phyloP scores from a whole-genome alignment of 106 monocot genomes.

The Acanthochlamys bracteata region DNA sequence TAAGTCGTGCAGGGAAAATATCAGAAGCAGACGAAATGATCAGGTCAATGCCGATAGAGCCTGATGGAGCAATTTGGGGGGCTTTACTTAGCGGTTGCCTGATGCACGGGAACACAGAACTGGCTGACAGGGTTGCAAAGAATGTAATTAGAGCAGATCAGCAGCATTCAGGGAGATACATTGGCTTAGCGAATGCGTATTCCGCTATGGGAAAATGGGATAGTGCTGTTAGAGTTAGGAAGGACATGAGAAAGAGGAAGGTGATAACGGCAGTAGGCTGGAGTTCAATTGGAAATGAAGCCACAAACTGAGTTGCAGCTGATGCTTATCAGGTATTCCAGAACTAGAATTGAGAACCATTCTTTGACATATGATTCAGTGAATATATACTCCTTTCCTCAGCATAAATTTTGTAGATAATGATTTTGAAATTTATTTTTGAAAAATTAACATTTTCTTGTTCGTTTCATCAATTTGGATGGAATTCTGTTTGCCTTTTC shows the following conservation, averaged over 20 bases:
- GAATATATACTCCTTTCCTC: too few species aligned
- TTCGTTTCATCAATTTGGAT: too few species aligned
- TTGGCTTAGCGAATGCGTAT: conserved; percentile 31
- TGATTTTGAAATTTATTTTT: too few species aligned
- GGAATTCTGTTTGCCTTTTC: too few species aligned
- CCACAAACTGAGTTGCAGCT: too few species aligned
- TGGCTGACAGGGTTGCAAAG: conserved; percentile 21
- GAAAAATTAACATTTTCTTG: too few species aligned
- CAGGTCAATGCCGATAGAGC: conserved; percentile 20
- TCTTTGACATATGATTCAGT: too few species aligned
- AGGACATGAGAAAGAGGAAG: conserved; percentile 8
- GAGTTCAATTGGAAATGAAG: conserved; percentile 25
- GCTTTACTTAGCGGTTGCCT: conserved; percentile 35
- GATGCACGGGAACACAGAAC: conserved; percentile 17
- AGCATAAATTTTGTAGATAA: too few species aligned
- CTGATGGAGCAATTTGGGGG: conserved; percentile 37
- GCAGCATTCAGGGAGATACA: conserved; percentile 30
- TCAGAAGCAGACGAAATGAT: conserved; percentile 26
- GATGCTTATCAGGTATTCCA: background rate
- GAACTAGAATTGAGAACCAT: too few species aligned
- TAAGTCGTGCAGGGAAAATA: conserved; percentile 22
- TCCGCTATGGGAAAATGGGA: conserved; percentile 29
- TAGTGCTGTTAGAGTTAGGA: conserved; percentile 26
- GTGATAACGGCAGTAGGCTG: conserved; percentile 20
- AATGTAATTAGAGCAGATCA: conserved; percentile 29